A percentile compares a stretch with the other conserved stretches of the same genome.
phyloP scores from a whole-genome alignment of 2,329 filamentous ascomycete genomes.

The Fusarium sp. region DNA sequence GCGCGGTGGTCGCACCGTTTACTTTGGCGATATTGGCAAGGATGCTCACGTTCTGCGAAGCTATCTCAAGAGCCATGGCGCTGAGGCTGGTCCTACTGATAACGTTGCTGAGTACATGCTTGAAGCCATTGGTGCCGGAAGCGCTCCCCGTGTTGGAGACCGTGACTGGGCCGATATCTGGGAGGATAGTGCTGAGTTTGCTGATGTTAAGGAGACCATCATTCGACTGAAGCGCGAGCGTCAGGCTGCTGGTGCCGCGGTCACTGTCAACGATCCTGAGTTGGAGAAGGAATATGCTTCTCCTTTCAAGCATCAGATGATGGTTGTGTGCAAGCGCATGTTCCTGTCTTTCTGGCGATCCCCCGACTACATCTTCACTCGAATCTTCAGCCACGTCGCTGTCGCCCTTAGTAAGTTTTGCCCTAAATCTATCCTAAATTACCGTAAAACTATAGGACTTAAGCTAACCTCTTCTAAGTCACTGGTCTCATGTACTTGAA shows the following conservation, averaged over 20 bases:
- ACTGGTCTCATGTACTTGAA: constrained; percentile 84
- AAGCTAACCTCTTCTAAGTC: constrained; percentile 48
- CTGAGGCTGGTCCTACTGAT: constrained; percentile 64
- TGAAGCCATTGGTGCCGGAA: constrained; percentile 82
- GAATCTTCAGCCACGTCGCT: constrained; percentile 84
- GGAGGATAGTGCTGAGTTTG: constrained; percentile 77
- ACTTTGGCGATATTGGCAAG: constrained; percentile 85
- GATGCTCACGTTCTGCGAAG: constrained; percentile 77
- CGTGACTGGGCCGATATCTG: constrained; percentile 85
- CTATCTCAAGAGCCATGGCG: constrained; percentile 69
- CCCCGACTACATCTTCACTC: constrained; percentile 89
- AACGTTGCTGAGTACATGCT: constrained; percentile 84
- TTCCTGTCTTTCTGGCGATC: constrained; percentile 86
- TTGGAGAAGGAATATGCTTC: constrained; percentile 84
- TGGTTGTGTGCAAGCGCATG: constrained; percentile 76
- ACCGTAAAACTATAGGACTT: not conserved
- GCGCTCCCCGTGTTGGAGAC: constrained; percentile 75
- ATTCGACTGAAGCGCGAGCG: constrained; percentile 72
- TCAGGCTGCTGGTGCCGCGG: constrained; percentile 49
- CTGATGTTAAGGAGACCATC: constrained; percentile 73
- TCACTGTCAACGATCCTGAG: constrained; percentile 63
- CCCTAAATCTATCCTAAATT: not conserved
- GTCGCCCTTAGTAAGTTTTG: constrained; percentile 66
- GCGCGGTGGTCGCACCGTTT: constrained; percentile 82
- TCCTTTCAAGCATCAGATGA: constrained; percentile 81